Evolutionary conservation across 352 stramenopile species (phyloP), one percentile per base, ranked within the genome.

Genomic region (Globisporangium takayamanum): DNA sequence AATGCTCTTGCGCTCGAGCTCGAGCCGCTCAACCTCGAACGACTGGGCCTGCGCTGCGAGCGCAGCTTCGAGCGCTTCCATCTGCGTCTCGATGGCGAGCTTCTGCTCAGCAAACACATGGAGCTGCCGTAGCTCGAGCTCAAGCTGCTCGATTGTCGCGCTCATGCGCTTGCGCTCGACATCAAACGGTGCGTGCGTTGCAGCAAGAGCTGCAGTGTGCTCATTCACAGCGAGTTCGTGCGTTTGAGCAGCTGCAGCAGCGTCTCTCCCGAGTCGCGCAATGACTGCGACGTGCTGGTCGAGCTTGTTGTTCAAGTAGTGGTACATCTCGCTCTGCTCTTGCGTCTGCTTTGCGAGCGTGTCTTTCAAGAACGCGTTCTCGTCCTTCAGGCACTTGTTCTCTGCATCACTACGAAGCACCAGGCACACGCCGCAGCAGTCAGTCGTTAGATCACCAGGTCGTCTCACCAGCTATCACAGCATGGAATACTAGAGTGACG

Each of bases 281-380:
- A 94, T 90, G n/a, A 72, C 60, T 16, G 81, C 70, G 45, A 94
- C 66, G 58, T 92, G 83, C 46, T 78, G 67, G 57, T 97, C 87
- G 20, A 94, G 76, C 45, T 93, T 93, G 26, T 76, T 73, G 56
- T 94, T 84, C 33, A 95, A 81, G 59, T 94, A 93, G 53, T 89
- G 88, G 57, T 94, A 94, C 65, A 95, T 89, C 28, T 95, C 88
- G 47, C 68, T 84, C 57, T 93, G 74, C 39, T 92, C 77, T 20
- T 73, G 68, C 1, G 62, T 75, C 42, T 76, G 69, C 15, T 69
- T 74, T 15, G 62, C 70, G 50, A 87, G 46, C 30, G 62, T 54
- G 20, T 74, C 55, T 44, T 80, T 80, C 7, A 91, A 50, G 44
- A 86, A 76, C 20, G 60, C 48, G 7, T 74, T 69, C 50, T 89